Base-by-base conservation (phyloP, 805 yeast species). In the Wickerhamomyces ciferrii region DNA sequence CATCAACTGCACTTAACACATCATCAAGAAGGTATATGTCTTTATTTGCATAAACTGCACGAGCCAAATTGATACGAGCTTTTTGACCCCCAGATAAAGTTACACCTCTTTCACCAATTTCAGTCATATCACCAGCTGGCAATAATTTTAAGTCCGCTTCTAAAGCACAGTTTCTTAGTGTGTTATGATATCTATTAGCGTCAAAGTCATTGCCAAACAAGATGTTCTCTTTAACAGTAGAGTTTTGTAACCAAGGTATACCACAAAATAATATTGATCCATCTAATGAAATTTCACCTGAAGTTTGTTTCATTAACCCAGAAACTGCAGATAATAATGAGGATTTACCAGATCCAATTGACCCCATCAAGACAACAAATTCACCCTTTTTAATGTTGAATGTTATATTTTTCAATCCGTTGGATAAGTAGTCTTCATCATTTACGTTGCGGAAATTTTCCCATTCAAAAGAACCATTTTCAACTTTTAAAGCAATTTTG, bases 201-300 rank as follows among this genome's bases (percentile, higher is more conserved):
- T 82, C 79, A 48, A 60, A 76, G 10, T 54, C 44, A n/a, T 55
- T 45, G 2, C 91, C 90, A 62, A 84, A 84, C 29, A 72, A 35
- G 48, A 84, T 83, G 56, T 84, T 84, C 17, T 83, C 85, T 54
- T 73, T 74, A 31, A 85, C 76, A 0, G 91, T 83, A 3, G 83
- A 76, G 62, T 84, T 86, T 55, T 83, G 87, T 34, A 84, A 76
- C 92, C 92, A 85, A 18, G 84, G 86, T 1, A 81, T n/a, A 10
- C 32, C 19, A 15, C 31, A 39, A n/a, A 39, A 18, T 15, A 25
- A 25, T 19, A 39, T 13, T 23, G 41, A 25, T 15, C 41, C 18
- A 39, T 23, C 4, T 15, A 24, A 8, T 5, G 21, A 6, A n/a
- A 39, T 20, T 8, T n/a, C 15, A 39, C 15, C 27, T 10, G 15